A percentile compares a stretch with the other conserved stretches of the same genome.
These are phyloP conservation scores for Helichrysum umbraculigerum DNA, from an alignment of 129 eudicot genomes.

Conservation along the genomic window DNA sequence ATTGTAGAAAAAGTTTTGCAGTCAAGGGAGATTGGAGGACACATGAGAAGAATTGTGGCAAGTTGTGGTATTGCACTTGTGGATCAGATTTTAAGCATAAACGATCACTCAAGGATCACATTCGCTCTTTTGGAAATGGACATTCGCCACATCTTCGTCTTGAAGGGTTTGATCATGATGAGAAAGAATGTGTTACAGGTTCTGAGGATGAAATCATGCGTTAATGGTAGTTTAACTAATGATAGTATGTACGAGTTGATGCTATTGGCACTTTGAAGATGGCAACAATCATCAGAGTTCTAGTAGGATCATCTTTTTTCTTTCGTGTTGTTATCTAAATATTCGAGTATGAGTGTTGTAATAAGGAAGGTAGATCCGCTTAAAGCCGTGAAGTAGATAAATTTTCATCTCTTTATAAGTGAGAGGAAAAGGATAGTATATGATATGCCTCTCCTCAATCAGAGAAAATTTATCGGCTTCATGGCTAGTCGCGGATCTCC, in stretches of 20 bases:
- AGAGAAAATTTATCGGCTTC: constrained; percentile 89
- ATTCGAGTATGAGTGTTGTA: constrained; percentile 20
- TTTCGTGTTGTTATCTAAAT: background rate
- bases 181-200: constrained; percentile 65
- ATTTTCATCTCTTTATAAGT: constrained; percentile 53
- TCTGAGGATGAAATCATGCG: constrained; percentile 49
- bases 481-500: constrained; percentile 43
- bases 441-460: constrained; percentile 30
- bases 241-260: constrained; percentile 20
- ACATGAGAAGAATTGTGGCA: constrained; percentile 94
- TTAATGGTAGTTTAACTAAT: background rate
- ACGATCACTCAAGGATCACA: constrained; percentile 90
- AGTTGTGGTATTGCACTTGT: constrained; percentile 91
- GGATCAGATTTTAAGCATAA: constrained; percentile 97
- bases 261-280: constrained; percentile 41
- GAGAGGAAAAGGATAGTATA: constrained; percentile 13
- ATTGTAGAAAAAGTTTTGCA: constrained; percentile 79
- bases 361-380: constrained; percentile 36
- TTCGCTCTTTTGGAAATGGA: constrained; percentile 86
- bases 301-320: constrained; percentile 29
- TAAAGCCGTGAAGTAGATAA: constrained; percentile 73
- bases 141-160: constrained; percentile 77
- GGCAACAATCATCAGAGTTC: constrained; percentile 32
- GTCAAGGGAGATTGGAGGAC: constrained; percentile 99
- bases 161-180: constrained; percentile 62